phyloP scores from a whole-genome alignment of 306 rosid genomes.

The Quercus aquifolioides region DNA sequence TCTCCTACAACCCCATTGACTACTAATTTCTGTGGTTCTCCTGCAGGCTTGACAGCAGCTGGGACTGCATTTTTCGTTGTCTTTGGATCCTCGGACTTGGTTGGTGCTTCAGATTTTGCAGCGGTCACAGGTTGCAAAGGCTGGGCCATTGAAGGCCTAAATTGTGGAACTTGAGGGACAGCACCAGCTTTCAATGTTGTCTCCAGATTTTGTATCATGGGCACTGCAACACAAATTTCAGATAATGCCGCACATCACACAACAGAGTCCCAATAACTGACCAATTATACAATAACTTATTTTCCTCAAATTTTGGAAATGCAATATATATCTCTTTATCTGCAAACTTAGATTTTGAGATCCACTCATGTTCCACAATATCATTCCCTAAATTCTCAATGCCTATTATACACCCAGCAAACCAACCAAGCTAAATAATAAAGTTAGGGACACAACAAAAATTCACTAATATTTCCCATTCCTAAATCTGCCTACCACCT shows the following conservation, averaged over 20 bases:
- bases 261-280: no score
- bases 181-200: constrained; percentile 70
- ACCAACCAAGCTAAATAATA: no score
- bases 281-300: background rate
- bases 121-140: background rate
- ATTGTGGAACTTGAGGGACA: constrained; percentile 82
- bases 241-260: background rate
- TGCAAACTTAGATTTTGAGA: background rate
- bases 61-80: constrained; percentile 10
- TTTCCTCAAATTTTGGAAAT: background rate
- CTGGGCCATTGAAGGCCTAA: constrained; percentile 41
- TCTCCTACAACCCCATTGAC: constrained; percentile 37
- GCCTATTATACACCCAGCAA: no score
- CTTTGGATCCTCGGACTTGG: constrained; percentile 19
- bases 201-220: constrained; percentile 91
- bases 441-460: no score
- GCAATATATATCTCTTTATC: background rate
- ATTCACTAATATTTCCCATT: no score
- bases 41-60: constrained; percentile 23
- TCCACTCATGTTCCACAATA: background rate
- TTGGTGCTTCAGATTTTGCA: background rate
- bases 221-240: constrained; percentile 55
- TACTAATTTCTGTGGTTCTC: constrained; percentile 13
- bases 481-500: no score
- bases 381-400: background rate